These are phyloP conservation scores for Vanilla planifolia DNA, from an alignment of 106 monocot genomes.

Conservation along the genomic window DNA sequence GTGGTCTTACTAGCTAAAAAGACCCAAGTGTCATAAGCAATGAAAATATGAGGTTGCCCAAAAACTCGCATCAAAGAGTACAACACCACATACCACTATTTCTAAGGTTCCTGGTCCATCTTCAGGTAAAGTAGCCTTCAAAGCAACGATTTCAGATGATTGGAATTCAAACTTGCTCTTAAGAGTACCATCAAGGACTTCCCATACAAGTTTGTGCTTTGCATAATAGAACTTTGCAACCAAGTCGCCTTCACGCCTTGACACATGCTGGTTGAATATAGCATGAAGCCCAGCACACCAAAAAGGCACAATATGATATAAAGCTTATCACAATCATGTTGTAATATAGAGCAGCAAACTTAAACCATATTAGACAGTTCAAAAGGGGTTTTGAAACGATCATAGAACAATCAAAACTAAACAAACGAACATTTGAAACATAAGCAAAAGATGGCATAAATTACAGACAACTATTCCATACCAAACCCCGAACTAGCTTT, in stretches of 20 bases:
- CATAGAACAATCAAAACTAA: too few species aligned
- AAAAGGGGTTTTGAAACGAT: too few species aligned
- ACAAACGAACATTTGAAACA: too few species aligned
- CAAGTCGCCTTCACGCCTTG: slow-evolving; percentile 74
- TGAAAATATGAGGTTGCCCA: not conserved
- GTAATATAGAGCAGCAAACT: too few species aligned
- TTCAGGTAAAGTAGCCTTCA: slow-evolving; percentile 61
- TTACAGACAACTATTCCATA: too few species aligned
- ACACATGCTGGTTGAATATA: slow-evolving; percentile 40
- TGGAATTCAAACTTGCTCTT: slow-evolving; percentile 84
- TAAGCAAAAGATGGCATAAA: too few species aligned
- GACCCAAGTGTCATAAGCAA: not conserved
- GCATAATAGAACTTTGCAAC: slow-evolving; percentile 80
- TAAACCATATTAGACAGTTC: too few species aligned
- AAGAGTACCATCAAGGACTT: slow-evolving; percentile 70
- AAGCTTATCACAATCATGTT: too few species aligned
- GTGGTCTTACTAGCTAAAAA: slow-evolving; percentile 68
- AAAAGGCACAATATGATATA: too few species aligned
- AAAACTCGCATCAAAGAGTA: not conserved
- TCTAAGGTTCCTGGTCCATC: slow-evolving; percentile 51
- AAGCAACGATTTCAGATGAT: slow-evolving; percentile 68
- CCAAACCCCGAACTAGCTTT: too few species aligned
- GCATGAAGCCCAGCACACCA: too few species aligned
- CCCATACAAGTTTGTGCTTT: slow-evolving; percentile 80
- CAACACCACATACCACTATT: slow-evolving; percentile 37